Conservation (phyloP, 805 yeast genomes). For the Torulaspora microellipsoides region DNA sequence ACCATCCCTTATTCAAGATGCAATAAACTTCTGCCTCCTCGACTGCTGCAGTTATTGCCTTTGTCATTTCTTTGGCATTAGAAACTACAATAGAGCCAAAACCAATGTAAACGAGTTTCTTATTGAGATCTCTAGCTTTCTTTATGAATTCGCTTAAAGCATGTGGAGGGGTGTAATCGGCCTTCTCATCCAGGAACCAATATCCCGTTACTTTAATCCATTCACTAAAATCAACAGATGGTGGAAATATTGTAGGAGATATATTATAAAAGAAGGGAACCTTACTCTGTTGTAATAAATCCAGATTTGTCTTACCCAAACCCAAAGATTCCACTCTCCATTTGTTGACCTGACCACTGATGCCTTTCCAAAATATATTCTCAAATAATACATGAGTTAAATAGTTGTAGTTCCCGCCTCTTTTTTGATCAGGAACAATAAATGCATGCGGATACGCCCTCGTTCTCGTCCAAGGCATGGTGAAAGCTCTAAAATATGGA, state of each 20-base stretch:
- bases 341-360: constrained; percentile 74
- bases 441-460: constrained; percentile 96
- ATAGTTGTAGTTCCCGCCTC: constrained; percentile 90
- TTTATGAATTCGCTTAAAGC: constrained; percentile 55
- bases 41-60: constrained; percentile 76
- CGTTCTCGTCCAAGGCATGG: constrained; percentile 98
- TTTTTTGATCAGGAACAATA: constrained; percentile 86
- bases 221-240: constrained; percentile 88
- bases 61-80: constrained; percentile 72
- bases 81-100: constrained; percentile 93
- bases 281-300: constrained; percentile 64
- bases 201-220: constrained; percentile 97
- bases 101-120: constrained; percentile 84
- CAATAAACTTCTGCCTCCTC: constrained; percentile 77
- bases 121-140: constrained; percentile 53
- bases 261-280: constrained; percentile 88
- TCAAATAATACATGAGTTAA: constrained; percentile 92
- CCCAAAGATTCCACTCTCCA: constrained; percentile 74
- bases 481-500: constrained; percentile 91
- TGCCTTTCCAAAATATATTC: constrained; percentile 90
- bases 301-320: constrained; percentile 65
- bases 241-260: constrained; percentile 84
- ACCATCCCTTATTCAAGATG: constrained; percentile 91
- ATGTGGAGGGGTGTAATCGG: constrained; percentile 54
- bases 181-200: constrained; percentile 79